Base-by-base conservation (phyloP, 768 basidiomycete genomes). In the Lentinula sp. region DNA sequence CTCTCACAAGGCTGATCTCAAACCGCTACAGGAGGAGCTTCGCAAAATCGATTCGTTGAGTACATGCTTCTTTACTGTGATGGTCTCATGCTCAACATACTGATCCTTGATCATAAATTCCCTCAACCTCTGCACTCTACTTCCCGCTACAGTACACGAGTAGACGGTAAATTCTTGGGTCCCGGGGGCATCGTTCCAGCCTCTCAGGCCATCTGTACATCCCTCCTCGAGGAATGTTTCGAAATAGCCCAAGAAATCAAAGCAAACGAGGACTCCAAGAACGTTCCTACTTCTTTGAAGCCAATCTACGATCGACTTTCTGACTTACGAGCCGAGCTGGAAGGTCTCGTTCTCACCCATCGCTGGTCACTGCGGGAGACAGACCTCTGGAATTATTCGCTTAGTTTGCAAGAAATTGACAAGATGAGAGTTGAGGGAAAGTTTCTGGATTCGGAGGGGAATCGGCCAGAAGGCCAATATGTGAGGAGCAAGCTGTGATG, bases 301-400 rank as follows among this genome's bases (percentile, higher is more conserved):
- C 93, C 95, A 1, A 95, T 98, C 63, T 91, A 95, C 70, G 97
- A 99, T 68, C 85, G 97, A 23, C 81, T 99, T 66, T 83, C 78
- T 62, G 90, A 91, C 67, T 86, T 98, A 67, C 84, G 95, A 58
- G 78, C 84, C 6, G 92, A 98, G 72, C 79, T 99, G 57, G 97
- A 99, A 76, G 86, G 88, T 64, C 78, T 99, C 66, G 92, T 91
- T 35, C 78, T 98, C 65, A 98, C 97, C 0, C 97, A 96, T 71
- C 87, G 97, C 39, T 99, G 97, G 97, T 98, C 89, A 62, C 77
- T 99, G 59, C 81, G 95, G 46, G 97, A 99, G 79, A 93, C 92
- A 0, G 94, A 96, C 67, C 76, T 96, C 20, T 94, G 85, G 81
- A 98, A 93, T 73, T 98, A 96, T 73, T 92, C 93, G 20, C 79